Base-by-base conservation (phyloP, 129 eudicot species). In the Flaveria linearis region DNA sequence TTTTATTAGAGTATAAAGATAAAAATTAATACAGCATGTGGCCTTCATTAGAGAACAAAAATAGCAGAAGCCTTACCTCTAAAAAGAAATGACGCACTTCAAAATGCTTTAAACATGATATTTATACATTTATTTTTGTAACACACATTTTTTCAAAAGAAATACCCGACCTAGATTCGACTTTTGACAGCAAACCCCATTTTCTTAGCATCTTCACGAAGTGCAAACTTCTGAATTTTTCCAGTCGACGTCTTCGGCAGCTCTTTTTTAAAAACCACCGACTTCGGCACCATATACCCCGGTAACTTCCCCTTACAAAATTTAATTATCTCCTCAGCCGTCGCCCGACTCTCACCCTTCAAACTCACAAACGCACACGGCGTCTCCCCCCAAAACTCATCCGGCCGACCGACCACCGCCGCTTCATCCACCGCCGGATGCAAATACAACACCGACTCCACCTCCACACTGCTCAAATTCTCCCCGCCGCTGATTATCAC, bases 391-490 rank as follows among this genome's bases (percentile, higher is more conserved):
- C 97, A 92, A 25, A 77, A 84, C 69, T 80, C 87, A 68, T 92
- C 96, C 1, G 96, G 96, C 20, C 88, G 73, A 5, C 93, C 96
- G 75, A 92, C 97, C 57, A 92, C 97, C 0, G 93, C 89, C 2
- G 88, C 97, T 90, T 92, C 97, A 14, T 89, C 80, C 10, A 89
- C 83, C 62, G 83, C 84, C 2, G 93, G 96, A 62, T 89, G 92
- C 65, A 62, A 65, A n/a, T 87, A 92, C 71, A 92, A 67, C 69
- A 92, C 88, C 0, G 96, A 80, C 36, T 92, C 96, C 25, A 92
- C 96, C 80, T 92, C 97, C 73, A 92, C 95, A 16, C 97, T 92
- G 79, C 97, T 92, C 45, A 89, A 16, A 77, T 92, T 92, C 79
- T 92, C 98, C 0, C 98, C 98, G 0, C 98, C 98, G 16, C 88